These are phyloP conservation scores for Fusarium metavorans DNA, from an alignment of 2,329 filamentous ascomycete genomes.

Conservation along the genomic window DNA sequence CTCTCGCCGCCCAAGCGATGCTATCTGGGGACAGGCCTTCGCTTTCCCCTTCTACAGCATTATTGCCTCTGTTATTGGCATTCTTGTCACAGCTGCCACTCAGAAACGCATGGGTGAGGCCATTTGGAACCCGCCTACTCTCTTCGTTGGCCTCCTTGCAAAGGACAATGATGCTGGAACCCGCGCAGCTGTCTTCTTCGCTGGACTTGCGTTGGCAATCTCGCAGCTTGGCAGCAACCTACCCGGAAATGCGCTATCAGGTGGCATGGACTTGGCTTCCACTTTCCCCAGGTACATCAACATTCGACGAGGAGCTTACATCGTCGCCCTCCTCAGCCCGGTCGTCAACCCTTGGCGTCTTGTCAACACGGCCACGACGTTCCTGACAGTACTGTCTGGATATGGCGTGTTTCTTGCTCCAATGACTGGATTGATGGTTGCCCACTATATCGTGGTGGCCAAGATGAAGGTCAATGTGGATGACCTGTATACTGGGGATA, in stretches of 20 bases:
- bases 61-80: constrained; percentile 53
- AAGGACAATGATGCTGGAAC: constrained; percentile 48
- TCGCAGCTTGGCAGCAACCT: constrained; percentile 55
- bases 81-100: constrained; percentile 55
- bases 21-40: constrained; percentile 51
- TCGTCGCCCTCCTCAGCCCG: constrained; percentile 51
- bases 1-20: constrained; percentile 47
- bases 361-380: constrained; percentile 52
- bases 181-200: constrained; percentile 54
- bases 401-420: constrained; percentile 55
- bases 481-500: constrained; percentile 49
- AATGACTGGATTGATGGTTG: constrained; percentile 55
- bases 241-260: constrained; percentile 52
- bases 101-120: constrained; percentile 52
- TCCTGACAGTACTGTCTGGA: constrained; percentile 51
- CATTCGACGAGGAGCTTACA: constrained; percentile 53
- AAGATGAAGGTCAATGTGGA: constrained; percentile 52
- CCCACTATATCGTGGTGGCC: constrained; percentile 50
- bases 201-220: constrained; percentile 50
- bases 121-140: constrained; percentile 53
- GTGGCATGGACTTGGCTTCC: constrained; percentile 55
- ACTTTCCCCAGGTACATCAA: constrained; percentile 54
- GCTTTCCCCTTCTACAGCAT: constrained; percentile 53
- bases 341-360: constrained; percentile 55
- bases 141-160: constrained; percentile 49